Base-by-base conservation (phyloP, 2,329 filamentous ascomycete species). In the Metarhizium brunneum region DNA sequence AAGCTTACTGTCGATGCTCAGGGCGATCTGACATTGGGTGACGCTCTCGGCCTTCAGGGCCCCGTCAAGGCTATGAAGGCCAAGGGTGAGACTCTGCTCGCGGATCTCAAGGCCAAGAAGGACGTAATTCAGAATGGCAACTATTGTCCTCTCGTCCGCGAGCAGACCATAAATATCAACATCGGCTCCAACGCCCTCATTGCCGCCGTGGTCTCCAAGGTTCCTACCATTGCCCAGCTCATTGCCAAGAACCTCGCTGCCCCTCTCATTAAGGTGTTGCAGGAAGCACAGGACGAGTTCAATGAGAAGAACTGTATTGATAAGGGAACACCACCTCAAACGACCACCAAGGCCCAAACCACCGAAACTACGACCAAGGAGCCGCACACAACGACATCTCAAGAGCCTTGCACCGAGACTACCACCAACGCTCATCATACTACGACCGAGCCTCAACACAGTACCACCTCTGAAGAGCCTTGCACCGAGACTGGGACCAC, bases 61-160 rank as follows among this genome's bases (percentile, higher is more conserved):
- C 10, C 48, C n/a, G n/a, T 56, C 20, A 42, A 50, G 6, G 43
- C 30, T 3, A 11, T 58, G 11, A 20, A 56, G 18, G 10, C 11
- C 32, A 43, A 56, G 43, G 25, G 49, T 11, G 8, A 48, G 32
- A 13, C 38, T 16, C 35, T 58, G 10, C 11, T 54, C 11, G 8
- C 14, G 16, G 25, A 54, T 20, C 47, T 54, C 25, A 56, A 52
- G 40, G 43, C 42, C 47, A 56, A 53, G 47, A 58, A 54, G 47
- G 2, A 8, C 13, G 6, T 47, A 13, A 30, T 58, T 32, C 20
- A 56, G 30, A 48, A 52, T 16, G 51, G 42, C 51, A 51, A 50
- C 45, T 38, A 20, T 14, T 54, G 56, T 35, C 10, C 30, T n/a
- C 5, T 52, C 18, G 35, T 56, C 11, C 51, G 36, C 48, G 10